phyloP scores from a whole-genome alignment of 1,284 basidiomycete species.

The Rhodotorula glutinis region DNA sequence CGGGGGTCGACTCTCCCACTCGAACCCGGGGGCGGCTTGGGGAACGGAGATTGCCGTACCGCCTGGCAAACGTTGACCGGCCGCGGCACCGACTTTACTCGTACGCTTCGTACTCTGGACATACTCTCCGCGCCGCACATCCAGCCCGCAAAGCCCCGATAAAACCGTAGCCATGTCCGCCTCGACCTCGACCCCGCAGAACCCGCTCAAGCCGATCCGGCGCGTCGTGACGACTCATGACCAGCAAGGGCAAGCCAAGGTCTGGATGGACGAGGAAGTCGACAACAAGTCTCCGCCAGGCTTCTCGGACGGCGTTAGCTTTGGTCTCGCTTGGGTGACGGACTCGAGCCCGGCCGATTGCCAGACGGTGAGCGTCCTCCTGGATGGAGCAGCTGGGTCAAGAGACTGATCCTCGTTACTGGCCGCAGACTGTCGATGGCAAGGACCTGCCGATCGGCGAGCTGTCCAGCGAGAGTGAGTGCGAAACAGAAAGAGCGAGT shows the following conservation, averaged over 20 bases:
- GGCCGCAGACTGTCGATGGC: slow-evolving; percentile 1
- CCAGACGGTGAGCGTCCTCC: slow-evolving; percentile 1
- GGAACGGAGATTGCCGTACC: too few species aligned
- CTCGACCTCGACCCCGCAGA: background rate
- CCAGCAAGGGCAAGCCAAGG: slow-evolving; percentile 9
- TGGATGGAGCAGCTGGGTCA: background rate
- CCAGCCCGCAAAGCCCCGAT: background rate
- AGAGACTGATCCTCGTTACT: background rate
- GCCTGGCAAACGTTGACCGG: too few species aligned
- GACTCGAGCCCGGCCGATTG: slow-evolving; percentile 12
- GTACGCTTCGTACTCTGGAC: too few species aligned
- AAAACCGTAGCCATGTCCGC: background rate
- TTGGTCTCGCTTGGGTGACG: slow-evolving; percentile 17
- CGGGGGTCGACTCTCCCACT: too few species aligned
- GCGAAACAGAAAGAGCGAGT: background rate
- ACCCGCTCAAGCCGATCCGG: slow-evolving; percentile 4
- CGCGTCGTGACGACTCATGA: slow-evolving; percentile 19
- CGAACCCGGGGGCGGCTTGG: too few species aligned
- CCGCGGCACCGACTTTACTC: too few species aligned
- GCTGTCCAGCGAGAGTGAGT: slow-evolving; percentile 7
- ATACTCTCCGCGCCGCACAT: too few species aligned
- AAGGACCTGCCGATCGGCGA: slow-evolving; percentile 7
- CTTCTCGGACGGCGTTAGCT: slow-evolving; percentile 7
- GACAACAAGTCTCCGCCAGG: background rate
- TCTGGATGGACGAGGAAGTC: slow-evolving; percentile 17